Evolutionary conservation across 345 rosid species (phyloP), one percentile per base, ranked within the genome.

Genomic region (Acer campestre): DNA sequence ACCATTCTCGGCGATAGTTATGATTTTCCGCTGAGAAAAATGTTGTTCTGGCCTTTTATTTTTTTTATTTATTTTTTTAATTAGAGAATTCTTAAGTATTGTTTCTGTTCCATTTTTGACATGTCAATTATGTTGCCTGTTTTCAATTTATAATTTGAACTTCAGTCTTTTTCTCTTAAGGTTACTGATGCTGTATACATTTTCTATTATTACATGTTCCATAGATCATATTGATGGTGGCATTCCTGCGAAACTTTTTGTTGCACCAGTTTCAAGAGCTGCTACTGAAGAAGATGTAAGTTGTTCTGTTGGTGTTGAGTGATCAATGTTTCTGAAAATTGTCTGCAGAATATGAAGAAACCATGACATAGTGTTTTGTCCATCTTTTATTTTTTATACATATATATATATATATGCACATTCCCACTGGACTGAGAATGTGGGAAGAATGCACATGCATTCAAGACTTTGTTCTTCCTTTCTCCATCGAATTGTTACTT

Each of bases 201-300:
- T 81, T 70, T 38, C 22, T 70, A 6, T 76, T 18, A 55, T 55
- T 29, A 20, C 76, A 38, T 71, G 1, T 44, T 58, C 71, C 59
- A 70, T 77, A 90, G 98, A 89, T 77, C 87, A 85, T 69, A 75
- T 35, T 56, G 92, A 79, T 75, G 87, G 85, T 78, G 77, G 73
- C 65, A 68, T 48, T 78, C 68, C 77, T 75, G 89, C 87, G 67
- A 93, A 94, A 82, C 85, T 94, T 63, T 94, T 90, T 46, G 87
- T 88, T 79, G 89, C 93, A 20, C 88, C 93, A 0, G 81, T 94
- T 59, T 81, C 97, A 18, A 86, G 84, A 81, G 86, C 87, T 29
- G 80, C 89, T 11, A 87, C 75, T 14, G 90, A 84, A 80, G 89
- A 85, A 66, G 86, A 90, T 59, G 98, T 93, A 76, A 85, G 94